Conservation (phyloP, 1,284 basidiomycete species). For the Tilletia setariae region DNA sequence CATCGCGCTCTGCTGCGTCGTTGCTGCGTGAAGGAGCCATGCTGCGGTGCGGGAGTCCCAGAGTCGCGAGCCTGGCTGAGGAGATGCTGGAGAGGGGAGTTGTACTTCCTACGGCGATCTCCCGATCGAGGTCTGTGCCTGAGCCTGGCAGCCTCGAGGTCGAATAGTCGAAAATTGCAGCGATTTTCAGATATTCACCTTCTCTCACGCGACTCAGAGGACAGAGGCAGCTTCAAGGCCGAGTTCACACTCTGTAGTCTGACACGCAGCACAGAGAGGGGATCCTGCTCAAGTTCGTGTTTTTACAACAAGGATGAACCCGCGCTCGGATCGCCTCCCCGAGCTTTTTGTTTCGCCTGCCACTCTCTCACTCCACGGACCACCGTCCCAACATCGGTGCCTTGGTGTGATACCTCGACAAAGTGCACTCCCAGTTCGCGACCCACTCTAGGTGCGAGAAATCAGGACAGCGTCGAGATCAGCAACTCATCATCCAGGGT, state of each 20-base stretch:
- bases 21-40: neutral
- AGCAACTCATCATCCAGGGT: too few species aligned
- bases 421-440: conserved; percentile 49
- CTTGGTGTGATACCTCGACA: conserved; percentile 41
- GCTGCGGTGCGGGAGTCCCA: neutral
- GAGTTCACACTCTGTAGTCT: too few species aligned
- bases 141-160: too few species aligned
- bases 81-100: neutral
- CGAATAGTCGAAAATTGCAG: too few species aligned
- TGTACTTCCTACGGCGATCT: neutral
- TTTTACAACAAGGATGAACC: neutral
- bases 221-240: too few species aligned
- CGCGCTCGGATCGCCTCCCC: neutral
- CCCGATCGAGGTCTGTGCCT: neutral
- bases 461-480: neutral
- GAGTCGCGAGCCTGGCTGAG: neutral
- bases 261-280: too few species aligned
- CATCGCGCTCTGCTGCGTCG: neutral
- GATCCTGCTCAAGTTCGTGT: too few species aligned
- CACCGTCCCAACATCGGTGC: conserved; percentile 40
- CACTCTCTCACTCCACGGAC: conserved; percentile 40
- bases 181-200: too few species aligned
- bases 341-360: conserved; percentile 16
- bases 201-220: too few species aligned
- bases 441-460: conserved; percentile 27